Conservation (phyloP, 495 filamentous ascomycete species). For the Thermothielavioides terrestris region DNA sequence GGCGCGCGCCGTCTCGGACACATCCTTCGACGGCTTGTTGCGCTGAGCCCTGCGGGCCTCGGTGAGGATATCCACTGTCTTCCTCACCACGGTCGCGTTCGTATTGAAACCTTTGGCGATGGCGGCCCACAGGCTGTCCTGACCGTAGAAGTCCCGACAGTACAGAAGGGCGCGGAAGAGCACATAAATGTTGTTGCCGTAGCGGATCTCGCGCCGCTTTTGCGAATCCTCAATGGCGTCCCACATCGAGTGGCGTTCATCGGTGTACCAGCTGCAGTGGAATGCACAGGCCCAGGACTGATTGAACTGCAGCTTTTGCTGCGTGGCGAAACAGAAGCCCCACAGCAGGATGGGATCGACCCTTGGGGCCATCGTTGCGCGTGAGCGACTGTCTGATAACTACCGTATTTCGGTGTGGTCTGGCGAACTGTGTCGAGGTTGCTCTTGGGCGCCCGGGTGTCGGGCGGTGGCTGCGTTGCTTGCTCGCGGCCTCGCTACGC, state of each 20-base stretch:
- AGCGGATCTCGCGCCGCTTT: constrained; percentile 18
- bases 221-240: neutral
- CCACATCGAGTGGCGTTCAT: constrained; percentile 7
- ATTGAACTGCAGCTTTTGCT: constrained; percentile 3
- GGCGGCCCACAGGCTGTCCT: constrained; percentile 13
- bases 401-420: too few relatives aligned
- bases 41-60: constrained; percentile 13
- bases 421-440: neutral
- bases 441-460: too few relatives aligned
- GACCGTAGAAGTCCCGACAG: constrained; percentile 5
- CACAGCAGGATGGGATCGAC: constrained; percentile 6
- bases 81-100: neutral
- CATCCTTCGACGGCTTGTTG: neutral
- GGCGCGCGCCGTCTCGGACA: constrained; percentile 13
- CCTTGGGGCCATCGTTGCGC: neutral
- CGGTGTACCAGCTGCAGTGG: constrained; percentile 7
- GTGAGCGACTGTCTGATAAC: too few relatives aligned
- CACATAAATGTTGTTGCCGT: constrained; percentile 23
- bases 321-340: constrained; percentile 7
- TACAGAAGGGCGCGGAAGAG: constrained; percentile 15
- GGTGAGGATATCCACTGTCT: constrained; percentile 8
- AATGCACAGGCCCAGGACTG: constrained; percentile 11
- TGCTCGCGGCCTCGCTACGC: too few relatives aligned
- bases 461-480: too few relatives aligned
- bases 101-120: constrained; percentile 10